These are phyloP conservation scores for Cordyceps militaris DNA, from an alignment of 2,329 filamentous ascomycete species.

Conservation along the genomic window DNA sequence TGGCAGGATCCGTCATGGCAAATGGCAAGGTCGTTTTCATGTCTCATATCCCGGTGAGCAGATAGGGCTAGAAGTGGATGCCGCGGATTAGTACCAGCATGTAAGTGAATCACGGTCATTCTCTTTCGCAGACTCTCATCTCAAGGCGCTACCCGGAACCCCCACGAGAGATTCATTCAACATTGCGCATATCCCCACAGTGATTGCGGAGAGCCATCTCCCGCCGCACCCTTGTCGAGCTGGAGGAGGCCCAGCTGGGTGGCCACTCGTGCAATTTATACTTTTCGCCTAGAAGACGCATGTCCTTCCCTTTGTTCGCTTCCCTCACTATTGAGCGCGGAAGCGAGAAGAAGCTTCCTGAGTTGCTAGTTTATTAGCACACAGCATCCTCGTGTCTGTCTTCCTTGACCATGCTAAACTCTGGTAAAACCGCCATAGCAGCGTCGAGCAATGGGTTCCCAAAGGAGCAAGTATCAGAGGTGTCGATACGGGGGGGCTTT, in stretches of 20 bases:
- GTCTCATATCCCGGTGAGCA: neutral
- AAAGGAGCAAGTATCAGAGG: conserved; percentile 2
- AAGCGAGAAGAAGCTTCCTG: neutral
- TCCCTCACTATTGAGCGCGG: neutral
- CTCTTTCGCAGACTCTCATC: no score
- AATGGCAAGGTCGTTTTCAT: neutral
- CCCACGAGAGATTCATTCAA: no score
- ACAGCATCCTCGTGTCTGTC: no score
- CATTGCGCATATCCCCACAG: conserved; percentile 3
- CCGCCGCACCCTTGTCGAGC: conserved; percentile 4
- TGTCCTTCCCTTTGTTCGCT: neutral
- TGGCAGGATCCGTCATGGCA: neutral
- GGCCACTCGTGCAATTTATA: neutral
- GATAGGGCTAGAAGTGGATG: neutral
- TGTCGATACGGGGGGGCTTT: conserved; percentile 9
- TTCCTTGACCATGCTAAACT: neutral
- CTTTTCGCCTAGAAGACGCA: neutral
- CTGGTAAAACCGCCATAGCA: neutral
- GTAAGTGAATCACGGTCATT: neutral
- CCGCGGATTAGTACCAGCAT: neutral
- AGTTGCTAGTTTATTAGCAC: no score
- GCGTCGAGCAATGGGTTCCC: neutral
- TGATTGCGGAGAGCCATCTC: conserved; percentile 11
- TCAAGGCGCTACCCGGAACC: no score
- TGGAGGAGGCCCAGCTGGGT: conserved; percentile 9